A percentile compares a stretch with the other conserved stretches of the same genome.
These are phyloP conservation scores for Leccinum olivaceopallidum DNA, from an alignment of 768 basidiomycete genomes.

Conservation along the genomic window DNA sequence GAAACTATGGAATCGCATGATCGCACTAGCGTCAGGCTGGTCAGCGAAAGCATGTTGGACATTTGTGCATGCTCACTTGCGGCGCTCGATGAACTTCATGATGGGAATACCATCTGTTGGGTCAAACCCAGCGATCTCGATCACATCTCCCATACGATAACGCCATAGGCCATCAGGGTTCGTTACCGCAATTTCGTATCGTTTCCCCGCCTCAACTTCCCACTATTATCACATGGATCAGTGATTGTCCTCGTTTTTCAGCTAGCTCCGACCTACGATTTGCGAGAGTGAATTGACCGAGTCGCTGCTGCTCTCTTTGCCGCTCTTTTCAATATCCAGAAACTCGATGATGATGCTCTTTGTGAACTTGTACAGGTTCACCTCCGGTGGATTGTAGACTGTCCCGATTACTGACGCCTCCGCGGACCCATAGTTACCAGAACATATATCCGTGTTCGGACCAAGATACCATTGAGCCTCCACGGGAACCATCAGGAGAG, in stretches of 20 bases:
- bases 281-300: neutral
- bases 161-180: neutral
- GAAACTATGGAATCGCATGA: no score
- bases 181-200: neutral
- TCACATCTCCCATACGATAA: neutral
- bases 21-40: no score
- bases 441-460: neutral
- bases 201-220: neutral
- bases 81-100: neutral
- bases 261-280: neutral
- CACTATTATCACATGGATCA: neutral
- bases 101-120: neutral
- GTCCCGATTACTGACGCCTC: neutral
- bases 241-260: neutral
- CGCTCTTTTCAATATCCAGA: neutral
- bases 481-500: neutral
- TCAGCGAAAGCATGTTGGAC: no score
- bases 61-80: neutral
- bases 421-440: neutral
- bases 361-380: neutral
- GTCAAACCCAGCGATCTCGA: neutral
- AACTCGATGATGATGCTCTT: neutral
- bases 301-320: no score
- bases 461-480: neutral
- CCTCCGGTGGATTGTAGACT: neutral